Evolutionary conservation across 257 asterid genomes (phyloP).

Genomic region (Solanum pimpinellifolium): DNA sequence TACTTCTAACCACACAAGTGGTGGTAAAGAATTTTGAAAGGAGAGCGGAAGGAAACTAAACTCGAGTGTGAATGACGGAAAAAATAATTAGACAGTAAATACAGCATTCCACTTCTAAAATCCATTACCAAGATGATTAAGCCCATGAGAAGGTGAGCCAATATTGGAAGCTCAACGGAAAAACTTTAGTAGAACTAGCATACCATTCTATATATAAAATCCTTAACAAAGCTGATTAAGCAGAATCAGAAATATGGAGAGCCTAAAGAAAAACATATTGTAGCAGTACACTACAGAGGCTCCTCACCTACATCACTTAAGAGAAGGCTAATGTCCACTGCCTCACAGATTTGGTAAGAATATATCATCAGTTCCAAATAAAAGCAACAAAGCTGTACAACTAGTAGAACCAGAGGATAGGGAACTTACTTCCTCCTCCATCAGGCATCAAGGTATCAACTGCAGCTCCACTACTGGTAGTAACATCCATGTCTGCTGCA

Average conservation of each 20-base stretch:
- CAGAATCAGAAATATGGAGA: neutral
- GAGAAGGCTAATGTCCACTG: neutral
- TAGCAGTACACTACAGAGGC: neutral
- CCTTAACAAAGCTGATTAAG: neutral
- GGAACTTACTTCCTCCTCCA: conserved; percentile 87
- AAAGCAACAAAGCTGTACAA: neutral
- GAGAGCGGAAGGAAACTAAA: neutral
- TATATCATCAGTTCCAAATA: neutral
- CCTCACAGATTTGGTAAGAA: neutral
- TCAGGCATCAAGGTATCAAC: conserved; percentile 61
- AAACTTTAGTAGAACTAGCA: neutral
- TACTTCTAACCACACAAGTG: neutral
- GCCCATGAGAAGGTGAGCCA: neutral
- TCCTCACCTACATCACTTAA: neutral
- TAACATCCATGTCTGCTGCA: conserved; percentile 37
- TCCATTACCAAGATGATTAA: neutral
- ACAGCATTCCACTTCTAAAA: neutral
- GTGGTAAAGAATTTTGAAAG: neutral
- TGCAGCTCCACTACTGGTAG: conserved; percentile 42
- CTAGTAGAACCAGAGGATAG: neutral
- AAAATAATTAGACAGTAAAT: neutral
- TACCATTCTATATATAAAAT: neutral
- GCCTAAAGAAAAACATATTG: neutral
- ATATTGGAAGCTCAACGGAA: neutral
- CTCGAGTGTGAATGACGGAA: neutral